Evolutionary conservation across 179 eudicot genomes (phyloP).

Genomic region (Actinidia arguta): DNA sequence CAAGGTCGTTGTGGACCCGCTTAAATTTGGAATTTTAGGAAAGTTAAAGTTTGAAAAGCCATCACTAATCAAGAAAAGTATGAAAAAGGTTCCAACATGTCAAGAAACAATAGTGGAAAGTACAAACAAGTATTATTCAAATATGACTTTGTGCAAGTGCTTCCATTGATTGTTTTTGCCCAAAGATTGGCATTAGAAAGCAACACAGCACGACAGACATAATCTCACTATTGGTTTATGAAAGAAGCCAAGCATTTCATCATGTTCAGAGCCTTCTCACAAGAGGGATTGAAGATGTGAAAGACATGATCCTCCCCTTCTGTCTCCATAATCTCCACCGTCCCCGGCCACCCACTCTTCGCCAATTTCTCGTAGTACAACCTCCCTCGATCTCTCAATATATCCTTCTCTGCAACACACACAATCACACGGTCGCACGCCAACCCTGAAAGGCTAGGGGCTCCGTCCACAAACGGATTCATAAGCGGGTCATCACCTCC

Average conservation of each 20-base stretch:
- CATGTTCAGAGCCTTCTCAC: constrained; percentile 43
- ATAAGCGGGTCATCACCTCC: constrained; percentile 48
- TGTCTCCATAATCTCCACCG: constrained; percentile 39
- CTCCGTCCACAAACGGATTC: constrained; percentile 44
- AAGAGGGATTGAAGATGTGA: constrained; percentile 34
- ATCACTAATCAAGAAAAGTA: not conserved
- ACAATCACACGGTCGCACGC: constrained; percentile 45
- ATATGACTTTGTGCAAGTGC: not conserved
- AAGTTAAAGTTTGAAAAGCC: not conserved
- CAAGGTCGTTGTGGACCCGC: not conserved
- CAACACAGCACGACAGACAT: not conserved
- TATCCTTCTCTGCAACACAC: constrained; percentile 44
- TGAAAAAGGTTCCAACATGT: not conserved
- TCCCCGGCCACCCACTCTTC: constrained; percentile 48
- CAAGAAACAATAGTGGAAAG: not conserved
- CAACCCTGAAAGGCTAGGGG: constrained; percentile 33
- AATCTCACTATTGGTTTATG: constrained; percentile 25
- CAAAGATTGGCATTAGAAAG: not conserved
- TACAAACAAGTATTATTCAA: not conserved
- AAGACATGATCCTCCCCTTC: constrained; percentile 56
- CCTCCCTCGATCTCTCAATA: constrained; percentile 43
- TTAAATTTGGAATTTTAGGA: not conserved
- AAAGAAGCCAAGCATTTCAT: constrained; percentile 40
- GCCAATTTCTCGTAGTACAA: constrained; percentile 35
- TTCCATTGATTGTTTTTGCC: not conserved